Conservation (phyloP, 148 eudicot genomes). For the Diospyros kaki region DNA sequence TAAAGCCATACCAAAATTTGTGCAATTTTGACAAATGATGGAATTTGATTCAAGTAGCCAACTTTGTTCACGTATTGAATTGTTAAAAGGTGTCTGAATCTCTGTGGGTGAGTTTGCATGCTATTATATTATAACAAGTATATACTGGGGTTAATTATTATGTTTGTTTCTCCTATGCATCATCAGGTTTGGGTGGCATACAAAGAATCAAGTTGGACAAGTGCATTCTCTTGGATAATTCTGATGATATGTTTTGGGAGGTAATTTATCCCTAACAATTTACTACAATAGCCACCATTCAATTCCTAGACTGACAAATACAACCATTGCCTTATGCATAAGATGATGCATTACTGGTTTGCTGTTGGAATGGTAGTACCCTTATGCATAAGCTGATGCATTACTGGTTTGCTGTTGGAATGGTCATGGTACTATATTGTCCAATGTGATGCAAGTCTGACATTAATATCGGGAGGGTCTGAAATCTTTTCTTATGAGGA, state of each 20-base stretch:
- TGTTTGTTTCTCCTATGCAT: conserved; percentile 11
- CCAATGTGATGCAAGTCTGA: too few species aligned
- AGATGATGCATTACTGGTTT: background rate
- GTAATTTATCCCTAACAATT: conserved; percentile 22
- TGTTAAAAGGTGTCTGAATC: background rate
- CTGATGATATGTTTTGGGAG: conserved; percentile 63
- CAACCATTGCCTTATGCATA: too few species aligned
- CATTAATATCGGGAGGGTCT: too few species aligned
- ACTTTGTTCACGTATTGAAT: background rate
- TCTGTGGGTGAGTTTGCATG: background rate
- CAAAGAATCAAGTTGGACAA: conserved; percentile 65
- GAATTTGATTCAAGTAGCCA: background rate
- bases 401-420: too few species aligned
- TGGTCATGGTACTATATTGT: background rate
- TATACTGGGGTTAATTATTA: background rate
- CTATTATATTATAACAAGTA: background rate
- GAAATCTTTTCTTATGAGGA: too few species aligned
- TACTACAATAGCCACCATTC: background rate
- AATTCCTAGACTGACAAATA: background rate
- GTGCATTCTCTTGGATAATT: conserved; percentile 50
- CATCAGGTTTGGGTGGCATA: conserved; percentile 75
- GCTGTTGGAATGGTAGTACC: too few species aligned
- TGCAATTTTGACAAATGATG: background rate
- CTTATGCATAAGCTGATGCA: too few species aligned
- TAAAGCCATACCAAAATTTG: background rate